Percentiles rank a stretch among this genome's conserved stretches.
Evolutionary conservation across 257 asterid genomes (phyloP).

Genomic region (Petrea volubilis): DNA sequence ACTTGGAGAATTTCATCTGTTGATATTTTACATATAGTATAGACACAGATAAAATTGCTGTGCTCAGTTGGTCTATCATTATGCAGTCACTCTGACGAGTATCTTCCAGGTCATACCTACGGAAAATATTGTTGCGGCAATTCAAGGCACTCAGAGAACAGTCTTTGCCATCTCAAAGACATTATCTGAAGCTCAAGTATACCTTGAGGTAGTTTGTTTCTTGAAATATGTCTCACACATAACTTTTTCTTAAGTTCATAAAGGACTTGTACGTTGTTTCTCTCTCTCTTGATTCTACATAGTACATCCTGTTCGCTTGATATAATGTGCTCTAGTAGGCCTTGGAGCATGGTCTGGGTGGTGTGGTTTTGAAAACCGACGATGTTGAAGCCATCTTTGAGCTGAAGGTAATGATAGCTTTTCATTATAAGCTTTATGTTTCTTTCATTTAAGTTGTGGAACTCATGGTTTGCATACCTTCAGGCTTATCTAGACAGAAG

Average conservation of each 20-base stretch:
- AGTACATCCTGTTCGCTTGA: conserved; percentile 17
- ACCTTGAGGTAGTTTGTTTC: conserved; percentile 62
- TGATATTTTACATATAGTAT: too few species aligned
- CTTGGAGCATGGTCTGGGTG: conserved; percentile 84
- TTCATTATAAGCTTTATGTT: neutral
- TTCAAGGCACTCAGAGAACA: conserved; percentile 65
- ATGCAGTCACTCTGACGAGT: neutral
- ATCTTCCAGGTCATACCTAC: conserved; percentile 75
- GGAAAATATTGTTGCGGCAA: conserved; percentile 80
- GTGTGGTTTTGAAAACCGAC: conserved; percentile 82
- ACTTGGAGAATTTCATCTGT: too few species aligned
- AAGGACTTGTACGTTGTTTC: neutral
- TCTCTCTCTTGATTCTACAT: neutral
- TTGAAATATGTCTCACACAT: neutral
- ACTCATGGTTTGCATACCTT: conserved; percentile 24
- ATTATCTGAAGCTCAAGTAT: conserved; percentile 70
- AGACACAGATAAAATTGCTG: neutral
- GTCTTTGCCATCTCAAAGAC: conserved; percentile 76
- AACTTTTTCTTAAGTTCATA: neutral
- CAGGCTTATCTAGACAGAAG: conserved; percentile 78
- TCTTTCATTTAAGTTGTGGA: conserved; percentile 9
- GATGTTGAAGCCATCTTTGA: conserved; percentile 60
- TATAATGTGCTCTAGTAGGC: conserved; percentile 56
- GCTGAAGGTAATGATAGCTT: conserved; percentile 66
- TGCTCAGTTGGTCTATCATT: neutral